Percentiles rank a stretch among this genome's conserved stretches.
phyloP scores from a whole-genome alignment of 148 eudicot genomes.

The Amaranthus palmeri region DNA sequence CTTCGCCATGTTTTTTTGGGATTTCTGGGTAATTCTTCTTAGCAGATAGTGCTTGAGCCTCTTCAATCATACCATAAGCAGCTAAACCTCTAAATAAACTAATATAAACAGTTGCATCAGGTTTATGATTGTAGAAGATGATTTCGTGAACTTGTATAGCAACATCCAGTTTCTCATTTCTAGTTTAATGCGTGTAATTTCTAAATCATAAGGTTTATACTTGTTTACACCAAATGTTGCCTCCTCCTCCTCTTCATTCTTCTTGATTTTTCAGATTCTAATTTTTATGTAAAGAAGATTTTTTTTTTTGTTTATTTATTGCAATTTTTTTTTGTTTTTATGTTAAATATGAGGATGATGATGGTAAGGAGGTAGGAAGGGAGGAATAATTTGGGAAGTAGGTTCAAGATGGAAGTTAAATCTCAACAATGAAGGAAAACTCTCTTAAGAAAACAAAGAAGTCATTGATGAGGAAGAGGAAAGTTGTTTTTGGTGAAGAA shows the following conservation, averaged over 20 bases:
- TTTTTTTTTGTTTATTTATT: background rate
- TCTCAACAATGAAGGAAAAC: too few species aligned
- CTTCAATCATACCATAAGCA: conserved; percentile 57
- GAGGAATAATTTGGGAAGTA: background rate
- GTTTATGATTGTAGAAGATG: conserved; percentile 32
- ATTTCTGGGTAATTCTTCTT: conserved; percentile 9
- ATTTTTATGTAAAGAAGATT: background rate
- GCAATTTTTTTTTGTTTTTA: conserved; percentile 2
- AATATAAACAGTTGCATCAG: conserved; percentile 32
- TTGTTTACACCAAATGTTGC: conserved; percentile 43
- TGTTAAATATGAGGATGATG: conserved; percentile 12
- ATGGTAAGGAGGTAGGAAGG: background rate
- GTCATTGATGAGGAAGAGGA: too few species aligned
- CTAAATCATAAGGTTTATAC: conserved; percentile 34
- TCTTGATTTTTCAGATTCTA: conserved; percentile 7
- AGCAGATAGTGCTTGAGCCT: conserved; percentile 40
- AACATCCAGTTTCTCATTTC: conserved; percentile 44
- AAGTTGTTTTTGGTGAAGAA: too few species aligned
- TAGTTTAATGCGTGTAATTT: conserved; percentile 71
- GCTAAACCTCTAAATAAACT: conserved; percentile 45
- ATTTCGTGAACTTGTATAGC: conserved; percentile 59
- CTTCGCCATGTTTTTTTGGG: too few species aligned
- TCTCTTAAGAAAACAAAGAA: too few species aligned
- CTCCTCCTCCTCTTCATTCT: conserved; percentile 51
- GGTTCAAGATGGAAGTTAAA: background rate